Percentiles rank a stretch among this genome's conserved stretches.
Conservation (phyloP, 2,329 filamentous ascomycete species). For the Colletotrichum sp. region DNA sequence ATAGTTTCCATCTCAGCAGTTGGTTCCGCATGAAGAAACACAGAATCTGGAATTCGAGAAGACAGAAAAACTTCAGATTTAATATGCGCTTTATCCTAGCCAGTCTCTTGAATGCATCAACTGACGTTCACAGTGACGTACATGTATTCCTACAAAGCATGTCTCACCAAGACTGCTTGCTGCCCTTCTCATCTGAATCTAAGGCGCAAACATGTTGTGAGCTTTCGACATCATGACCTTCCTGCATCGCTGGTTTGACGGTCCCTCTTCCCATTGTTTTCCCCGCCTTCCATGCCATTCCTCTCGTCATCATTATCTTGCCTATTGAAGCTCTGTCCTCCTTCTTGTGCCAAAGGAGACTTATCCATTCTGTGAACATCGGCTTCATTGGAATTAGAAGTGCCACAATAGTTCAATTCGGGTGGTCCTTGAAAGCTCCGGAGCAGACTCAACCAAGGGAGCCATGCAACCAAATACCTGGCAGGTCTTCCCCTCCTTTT, state of each 20-base stretch:
- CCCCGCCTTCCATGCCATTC: not conserved
- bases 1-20: not conserved
- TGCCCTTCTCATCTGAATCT: not conserved
- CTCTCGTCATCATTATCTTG: not conserved
- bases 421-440: constrained; percentile 14
- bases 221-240: not conserved
- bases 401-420: not conserved
- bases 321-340: not conserved
- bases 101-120: not conserved
- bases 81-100: not conserved
- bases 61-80: not conserved
- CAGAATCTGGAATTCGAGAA: not conserved
- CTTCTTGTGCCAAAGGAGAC: not conserved
- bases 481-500: not conserved
- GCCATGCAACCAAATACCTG: constrained; percentile 25
- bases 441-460: constrained; percentile 27
- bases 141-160: not conserved
- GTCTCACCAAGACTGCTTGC: not conserved
- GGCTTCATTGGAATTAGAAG: not conserved
- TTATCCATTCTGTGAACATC: not conserved
- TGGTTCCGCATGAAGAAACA: not conserved
- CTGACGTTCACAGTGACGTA: not conserved
- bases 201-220: not conserved
- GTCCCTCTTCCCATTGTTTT: rapidly evolving
- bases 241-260: not conserved